These are phyloP conservation scores for Tothia fuscella DNA, from an alignment of 2,329 filamentous ascomycete genomes.

Conservation along the genomic window DNA sequence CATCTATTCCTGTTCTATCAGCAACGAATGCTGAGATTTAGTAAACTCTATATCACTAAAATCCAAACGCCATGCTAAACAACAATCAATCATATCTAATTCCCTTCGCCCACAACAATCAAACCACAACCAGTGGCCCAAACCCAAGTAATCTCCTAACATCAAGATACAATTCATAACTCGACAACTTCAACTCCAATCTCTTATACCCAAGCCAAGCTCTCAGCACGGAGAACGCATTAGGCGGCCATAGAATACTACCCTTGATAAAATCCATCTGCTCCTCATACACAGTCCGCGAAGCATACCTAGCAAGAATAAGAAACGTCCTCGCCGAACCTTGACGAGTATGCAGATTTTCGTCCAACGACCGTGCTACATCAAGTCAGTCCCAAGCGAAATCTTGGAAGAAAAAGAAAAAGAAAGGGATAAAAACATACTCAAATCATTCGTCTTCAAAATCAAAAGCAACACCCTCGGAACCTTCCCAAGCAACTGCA, in stretches of 20 bases:
- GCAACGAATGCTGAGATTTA: neutral
- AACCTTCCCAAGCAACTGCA: slow-evolving; percentile 77
- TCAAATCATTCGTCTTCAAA: slow-evolving; percentile 95
- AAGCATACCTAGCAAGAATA: slow-evolving; percentile 53
- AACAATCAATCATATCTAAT: neutral
- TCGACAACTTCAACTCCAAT: slow-evolving; percentile 44
- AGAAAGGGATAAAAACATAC: slow-evolving; percentile 26
- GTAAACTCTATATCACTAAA: too few relatives aligned
- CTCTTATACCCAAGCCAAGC: slow-evolving; percentile 43
- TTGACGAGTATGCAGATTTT: slow-evolving; percentile 66
- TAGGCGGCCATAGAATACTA: slow-evolving; percentile 39
- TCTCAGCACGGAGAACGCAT: slow-evolving; percentile 37
- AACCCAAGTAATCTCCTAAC: slow-evolving; percentile 39
- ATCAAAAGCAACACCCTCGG: slow-evolving; percentile 89
- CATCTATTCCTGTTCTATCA: neutral
- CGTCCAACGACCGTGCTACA: slow-evolving; percentile 70
- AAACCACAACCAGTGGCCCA: slow-evolving; percentile 13
- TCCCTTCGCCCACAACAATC: neutral
- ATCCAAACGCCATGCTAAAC: neutral
- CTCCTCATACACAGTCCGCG: slow-evolving; percentile 50
- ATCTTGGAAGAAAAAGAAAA: slow-evolving; percentile 3
- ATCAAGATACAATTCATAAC: slow-evolving; percentile 46
- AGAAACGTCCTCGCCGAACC: slow-evolving; percentile 51
- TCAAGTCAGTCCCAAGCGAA: neutral
- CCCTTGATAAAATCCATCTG: slow-evolving; percentile 40